Conservation (phyloP, 495 filamentous ascomycete species). For the Talaromyces adpressus region DNA sequence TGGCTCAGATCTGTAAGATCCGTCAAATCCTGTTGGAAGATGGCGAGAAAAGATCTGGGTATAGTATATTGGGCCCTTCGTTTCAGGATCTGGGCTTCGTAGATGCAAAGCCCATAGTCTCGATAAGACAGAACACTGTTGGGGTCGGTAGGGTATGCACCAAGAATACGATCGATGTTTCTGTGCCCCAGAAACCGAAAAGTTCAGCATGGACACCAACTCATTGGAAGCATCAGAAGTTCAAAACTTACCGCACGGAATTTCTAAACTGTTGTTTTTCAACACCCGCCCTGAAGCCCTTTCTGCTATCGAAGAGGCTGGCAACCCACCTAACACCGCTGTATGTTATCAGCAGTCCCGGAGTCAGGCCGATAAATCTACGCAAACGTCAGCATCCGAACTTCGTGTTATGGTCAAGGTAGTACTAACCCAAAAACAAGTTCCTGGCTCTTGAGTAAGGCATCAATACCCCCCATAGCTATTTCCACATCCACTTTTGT, state of each 20-base stretch:
- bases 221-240: neutral
- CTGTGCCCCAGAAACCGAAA: slow-evolving; percentile 17
- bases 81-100: slow-evolving; percentile 75
- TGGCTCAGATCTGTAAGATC: slow-evolving; percentile 72
- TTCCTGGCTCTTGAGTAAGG: slow-evolving; percentile 89
- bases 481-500: slow-evolving; percentile 98
- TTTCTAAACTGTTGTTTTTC: slow-evolving; percentile 60
- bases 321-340: slow-evolving; percentile 66
- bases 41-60: slow-evolving; percentile 62
- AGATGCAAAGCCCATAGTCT: slow-evolving; percentile 83
- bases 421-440: slow-evolving; percentile 73
- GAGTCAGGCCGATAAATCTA: slow-evolving; percentile 83
- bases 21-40: slow-evolving; percentile 78
- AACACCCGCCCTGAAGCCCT: slow-evolving; percentile 51
- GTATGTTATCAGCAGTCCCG: slow-evolving; percentile 77
- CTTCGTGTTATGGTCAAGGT: neutral
- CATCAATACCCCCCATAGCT: slow-evolving; percentile 88
- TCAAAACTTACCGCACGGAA: slow-evolving; percentile 54
- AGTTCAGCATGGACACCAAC: slow-evolving; percentile 10
- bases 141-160: slow-evolving; percentile 51
- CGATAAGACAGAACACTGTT: slow-evolving; percentile 72
- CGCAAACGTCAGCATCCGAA: slow-evolving; percentile 16
- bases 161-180: slow-evolving; percentile 79
- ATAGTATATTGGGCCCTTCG: slow-evolving; percentile 55
- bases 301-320: slow-evolving; percentile 57